Conservation (phyloP, 2,329 filamentous ascomycete genomes). For the Calonectria montana region DNA sequence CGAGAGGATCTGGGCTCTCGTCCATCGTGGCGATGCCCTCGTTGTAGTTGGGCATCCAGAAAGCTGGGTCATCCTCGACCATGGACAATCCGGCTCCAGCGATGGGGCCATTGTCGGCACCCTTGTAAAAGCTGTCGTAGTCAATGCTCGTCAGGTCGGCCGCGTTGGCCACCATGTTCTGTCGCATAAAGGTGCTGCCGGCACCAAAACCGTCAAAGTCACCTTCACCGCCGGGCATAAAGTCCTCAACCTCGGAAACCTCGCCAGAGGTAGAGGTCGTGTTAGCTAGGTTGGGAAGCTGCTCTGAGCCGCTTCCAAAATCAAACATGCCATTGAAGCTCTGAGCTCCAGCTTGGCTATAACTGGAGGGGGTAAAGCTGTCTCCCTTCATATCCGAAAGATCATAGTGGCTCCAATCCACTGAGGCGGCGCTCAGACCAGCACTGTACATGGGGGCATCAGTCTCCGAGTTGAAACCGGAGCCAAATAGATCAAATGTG, state of each 20-base stretch:
- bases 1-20: conserved; percentile 50
- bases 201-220: conserved; percentile 61
- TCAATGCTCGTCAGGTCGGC: conserved; percentile 63
- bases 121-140: conserved; percentile 67
- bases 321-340: conserved; percentile 65
- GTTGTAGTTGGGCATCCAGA: conserved; percentile 62
- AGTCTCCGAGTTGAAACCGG: conserved; percentile 59
- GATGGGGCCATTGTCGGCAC: conserved; percentile 53
- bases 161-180: conserved; percentile 54
- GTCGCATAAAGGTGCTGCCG: conserved; percentile 60
- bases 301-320: conserved; percentile 64
- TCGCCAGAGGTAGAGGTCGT: conserved; percentile 73
- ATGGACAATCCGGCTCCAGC: conserved; percentile 57
- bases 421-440: conserved; percentile 65
- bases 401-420: conserved; percentile 61
- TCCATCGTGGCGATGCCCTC: conserved; percentile 49
- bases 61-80: conserved; percentile 63
- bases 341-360: conserved; percentile 63
- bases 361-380: conserved; percentile 64
- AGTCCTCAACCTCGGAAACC: conserved; percentile 75
- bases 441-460: conserved; percentile 72
- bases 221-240: conserved; percentile 60
- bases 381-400: conserved; percentile 57
- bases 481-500: conserved; percentile 64
- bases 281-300: conserved; percentile 65